Percentiles rank a stretch among this genome's conserved stretches.
Evolutionary conservation across 495 filamentous ascomycete species (phyloP).

Genomic region (Hapsidospora chrysogenum): DNA sequence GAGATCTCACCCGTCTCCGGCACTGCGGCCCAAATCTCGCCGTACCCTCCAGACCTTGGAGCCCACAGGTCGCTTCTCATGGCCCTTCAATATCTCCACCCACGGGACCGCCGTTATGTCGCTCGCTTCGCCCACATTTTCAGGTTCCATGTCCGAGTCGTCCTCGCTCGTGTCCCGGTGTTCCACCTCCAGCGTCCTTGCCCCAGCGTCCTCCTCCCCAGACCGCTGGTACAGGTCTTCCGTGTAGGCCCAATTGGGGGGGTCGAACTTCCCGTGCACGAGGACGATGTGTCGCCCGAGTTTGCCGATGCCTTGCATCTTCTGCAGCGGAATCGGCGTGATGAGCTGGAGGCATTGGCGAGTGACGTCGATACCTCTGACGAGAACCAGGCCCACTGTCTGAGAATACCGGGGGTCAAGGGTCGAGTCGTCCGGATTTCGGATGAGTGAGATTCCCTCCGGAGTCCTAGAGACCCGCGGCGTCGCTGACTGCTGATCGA

Average conservation of each 20-base stretch:
- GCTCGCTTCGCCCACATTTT: constrained; percentile 2
- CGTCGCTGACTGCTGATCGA: not conserved
- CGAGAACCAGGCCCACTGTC: constrained; percentile 31
- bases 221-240: constrained; percentile 26
- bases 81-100: constrained; percentile 32
- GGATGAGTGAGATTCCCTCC: constrained; percentile 23
- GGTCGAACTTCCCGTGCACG: constrained; percentile 39
- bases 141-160: constrained; percentile 3
- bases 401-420: constrained; percentile 27
- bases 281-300: constrained; percentile 27
- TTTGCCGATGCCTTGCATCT: constrained; percentile 11
- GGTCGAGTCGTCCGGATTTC: constrained; percentile 17
- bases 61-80: constrained; percentile 28
- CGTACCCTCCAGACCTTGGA: constrained; percentile 37
- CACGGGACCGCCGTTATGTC: constrained; percentile 22
- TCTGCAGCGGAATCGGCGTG: constrained; percentile 23
- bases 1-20: constrained; percentile 1
- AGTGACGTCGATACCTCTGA: constrained; percentile 34
- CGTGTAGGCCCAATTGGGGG: constrained; percentile 40
- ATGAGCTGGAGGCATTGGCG: constrained; percentile 31
- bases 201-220: constrained; percentile 7
- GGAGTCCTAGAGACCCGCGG: constrained; percentile 7
- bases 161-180: constrained; percentile 8
- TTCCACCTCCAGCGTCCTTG: constrained; percentile 5
- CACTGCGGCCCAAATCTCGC: constrained; percentile 28